Evolutionary conservation across 192 early-diverging fungal species (phyloP).

Genomic region (Entophlyctis helioformis): DNA sequence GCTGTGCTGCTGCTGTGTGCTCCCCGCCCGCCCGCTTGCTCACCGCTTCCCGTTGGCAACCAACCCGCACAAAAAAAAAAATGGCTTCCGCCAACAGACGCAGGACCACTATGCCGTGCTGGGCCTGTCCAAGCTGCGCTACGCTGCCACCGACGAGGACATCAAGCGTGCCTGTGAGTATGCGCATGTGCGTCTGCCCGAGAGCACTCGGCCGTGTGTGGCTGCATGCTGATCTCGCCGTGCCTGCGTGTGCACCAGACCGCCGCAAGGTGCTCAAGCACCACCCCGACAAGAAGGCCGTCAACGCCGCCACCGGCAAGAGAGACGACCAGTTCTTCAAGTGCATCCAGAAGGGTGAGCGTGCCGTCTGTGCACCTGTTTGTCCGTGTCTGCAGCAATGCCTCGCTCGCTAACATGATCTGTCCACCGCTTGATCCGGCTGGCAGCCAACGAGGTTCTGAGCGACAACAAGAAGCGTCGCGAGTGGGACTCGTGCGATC

Average conservation of each 20-base stretch:
- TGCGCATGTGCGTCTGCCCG: neutral
- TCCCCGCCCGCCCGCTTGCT: too few species aligned
- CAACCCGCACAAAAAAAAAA: too few species aligned
- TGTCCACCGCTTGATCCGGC: too few species aligned
- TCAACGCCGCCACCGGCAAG: conserved; percentile 40
- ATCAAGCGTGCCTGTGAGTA: conserved; percentile 67
- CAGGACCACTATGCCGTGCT: conserved; percentile 97
- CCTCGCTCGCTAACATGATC: too few species aligned
- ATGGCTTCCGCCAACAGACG: conserved; percentile 5
- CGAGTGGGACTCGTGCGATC: conserved; percentile 96
- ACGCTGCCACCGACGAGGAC: conserved; percentile 81
- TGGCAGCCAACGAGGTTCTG: too few species aligned
- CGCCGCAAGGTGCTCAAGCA: conserved; percentile 91
- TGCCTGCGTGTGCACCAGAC: conserved; percentile 12
- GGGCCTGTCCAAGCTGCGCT: conserved; percentile 81
- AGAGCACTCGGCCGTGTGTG: neutral
- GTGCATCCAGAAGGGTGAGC: conserved; percentile 72
- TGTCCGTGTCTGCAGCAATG: too few species aligned
- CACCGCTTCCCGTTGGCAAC: too few species aligned
- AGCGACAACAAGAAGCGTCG: conserved; percentile 78
- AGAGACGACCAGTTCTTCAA: conserved; percentile 99
- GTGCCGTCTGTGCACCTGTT: neutral
- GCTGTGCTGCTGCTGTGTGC: too few species aligned
- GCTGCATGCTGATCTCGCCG: too few species aligned
- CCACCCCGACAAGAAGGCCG: conserved; percentile 98